phyloP scores from a whole-genome alignment of 495 filamentous ascomycete genomes.

The Rhizodiscina lignyota region DNA sequence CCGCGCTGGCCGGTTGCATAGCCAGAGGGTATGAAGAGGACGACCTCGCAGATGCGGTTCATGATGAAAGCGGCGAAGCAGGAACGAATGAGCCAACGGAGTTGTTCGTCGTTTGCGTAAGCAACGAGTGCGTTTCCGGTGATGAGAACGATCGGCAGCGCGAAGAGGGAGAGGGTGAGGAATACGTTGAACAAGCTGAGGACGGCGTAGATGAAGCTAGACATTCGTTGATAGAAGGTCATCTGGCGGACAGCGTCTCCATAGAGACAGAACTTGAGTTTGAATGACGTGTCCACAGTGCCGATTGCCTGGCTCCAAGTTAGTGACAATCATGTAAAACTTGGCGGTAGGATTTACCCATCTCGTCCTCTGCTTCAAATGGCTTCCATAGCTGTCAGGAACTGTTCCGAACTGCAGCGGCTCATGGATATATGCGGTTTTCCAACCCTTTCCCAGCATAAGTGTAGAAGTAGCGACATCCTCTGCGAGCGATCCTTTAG shows the following conservation, averaged over 20 bases:
- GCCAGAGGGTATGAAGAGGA: constrained; percentile 27
- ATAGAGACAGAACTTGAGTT: constrained; percentile 29
- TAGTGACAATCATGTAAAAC: background rate
- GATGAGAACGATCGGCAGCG: constrained; percentile 30
- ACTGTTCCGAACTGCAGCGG: constrained; percentile 34
- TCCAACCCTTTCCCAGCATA: constrained; percentile 33
- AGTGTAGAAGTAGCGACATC: constrained; percentile 31
- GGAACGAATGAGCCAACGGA: constrained; percentile 31
- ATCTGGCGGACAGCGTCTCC: constrained; percentile 23
- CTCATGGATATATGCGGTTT: constrained; percentile 33
- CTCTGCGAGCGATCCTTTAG: constrained; percentile 31
- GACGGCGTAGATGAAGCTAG: constrained; percentile 26
- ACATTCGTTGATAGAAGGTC: constrained; percentile 7
- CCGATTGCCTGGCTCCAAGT: constrained; percentile 11
- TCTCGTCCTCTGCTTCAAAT: constrained; percentile 35
- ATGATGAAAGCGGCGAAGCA: constrained; percentile 24
- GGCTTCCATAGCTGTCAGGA: constrained; percentile 29
- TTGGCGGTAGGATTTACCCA: constrained; percentile 17
- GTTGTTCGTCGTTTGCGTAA: constrained; percentile 24
- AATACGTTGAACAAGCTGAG: constrained; percentile 27
- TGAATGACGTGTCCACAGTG: constrained; percentile 27
- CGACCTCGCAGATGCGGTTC: constrained; percentile 27
- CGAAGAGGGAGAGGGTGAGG: constrained; percentile 25
- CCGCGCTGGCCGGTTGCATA: constrained; percentile 28
- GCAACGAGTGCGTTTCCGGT: constrained; percentile 29